Evolutionary conservation across 805 yeast genomes (phyloP).

Genomic region (Danielia oregonensis): DNA sequence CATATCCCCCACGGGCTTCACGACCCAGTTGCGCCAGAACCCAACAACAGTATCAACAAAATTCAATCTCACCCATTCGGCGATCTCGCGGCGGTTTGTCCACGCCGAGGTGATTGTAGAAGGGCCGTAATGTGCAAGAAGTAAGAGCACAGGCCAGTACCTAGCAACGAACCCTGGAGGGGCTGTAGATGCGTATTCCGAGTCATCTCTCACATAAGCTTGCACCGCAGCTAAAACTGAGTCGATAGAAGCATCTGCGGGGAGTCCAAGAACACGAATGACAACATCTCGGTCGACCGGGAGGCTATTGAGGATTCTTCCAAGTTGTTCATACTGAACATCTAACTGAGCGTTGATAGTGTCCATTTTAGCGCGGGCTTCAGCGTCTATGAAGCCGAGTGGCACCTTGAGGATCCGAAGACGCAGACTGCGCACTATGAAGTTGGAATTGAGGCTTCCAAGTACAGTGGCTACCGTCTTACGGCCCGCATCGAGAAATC

Average conservation of each 20-base stretch:
- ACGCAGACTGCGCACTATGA: conserved; percentile 10
- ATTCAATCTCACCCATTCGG: conserved; percentile 54
- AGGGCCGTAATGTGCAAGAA: conserved; percentile 52
- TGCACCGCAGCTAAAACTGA: conserved; percentile 5
- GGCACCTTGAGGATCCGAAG: conserved; percentile 16
- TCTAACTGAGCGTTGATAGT: conserved; percentile 21
- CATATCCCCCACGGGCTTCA: conserved; percentile 69
- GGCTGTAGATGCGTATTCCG: conserved; percentile 3
- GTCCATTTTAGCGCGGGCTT: conserved; percentile 21
- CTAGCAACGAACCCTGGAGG: conserved; percentile 23
- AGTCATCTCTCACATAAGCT: conserved; percentile 3
- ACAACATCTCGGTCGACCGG: conserved; percentile 7
- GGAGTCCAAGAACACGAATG: conserved; percentile 1
- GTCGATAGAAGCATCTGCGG: neutral
- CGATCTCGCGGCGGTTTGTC: conserved; percentile 50
- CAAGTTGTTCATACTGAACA: conserved; percentile 20
- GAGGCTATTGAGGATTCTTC: conserved; percentile 21
- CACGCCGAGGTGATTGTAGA: conserved; percentile 39
- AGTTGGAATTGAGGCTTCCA: conserved; percentile 10
- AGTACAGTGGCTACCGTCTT: conserved; percentile 2
- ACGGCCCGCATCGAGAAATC: conserved; percentile 3
- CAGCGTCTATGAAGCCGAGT: conserved; percentile 20
- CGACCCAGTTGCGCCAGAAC: conserved; percentile 78
- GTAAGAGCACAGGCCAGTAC: conserved; percentile 62
- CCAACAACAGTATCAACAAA: conserved; percentile 62